Conservation (phyloP, 164 flowering plant genomes). For the Vitis rotundifolia region DNA sequence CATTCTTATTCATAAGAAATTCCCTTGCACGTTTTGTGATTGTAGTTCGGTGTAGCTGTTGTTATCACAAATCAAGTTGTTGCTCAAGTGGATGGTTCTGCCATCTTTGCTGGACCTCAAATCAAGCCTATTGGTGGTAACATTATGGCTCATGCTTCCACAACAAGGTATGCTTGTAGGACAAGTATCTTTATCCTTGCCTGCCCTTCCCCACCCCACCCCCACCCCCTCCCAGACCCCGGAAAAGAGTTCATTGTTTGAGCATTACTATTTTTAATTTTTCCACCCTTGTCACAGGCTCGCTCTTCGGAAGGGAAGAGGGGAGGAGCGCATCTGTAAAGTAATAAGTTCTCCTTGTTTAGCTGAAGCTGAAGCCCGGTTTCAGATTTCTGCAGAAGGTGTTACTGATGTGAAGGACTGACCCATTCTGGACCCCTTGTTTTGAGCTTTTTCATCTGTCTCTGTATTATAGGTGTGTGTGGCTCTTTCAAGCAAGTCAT, state of each 20-base stretch:
- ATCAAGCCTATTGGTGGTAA: slow-evolving; percentile 96
- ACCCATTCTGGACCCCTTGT: neutral
- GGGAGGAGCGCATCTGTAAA: slow-evolving; percentile 92
- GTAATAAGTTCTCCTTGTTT: slow-evolving; percentile 95
- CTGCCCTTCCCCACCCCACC: too few relatives aligned
- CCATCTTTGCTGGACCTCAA: slow-evolving; percentile 93
- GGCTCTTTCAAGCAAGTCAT: too few relatives aligned
- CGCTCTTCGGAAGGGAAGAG: slow-evolving; percentile 88
- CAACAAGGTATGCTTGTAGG: slow-evolving; percentile 67
- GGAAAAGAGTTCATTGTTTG: neutral
- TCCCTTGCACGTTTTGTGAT: slow-evolving; percentile 2
- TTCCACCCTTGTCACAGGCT: slow-evolving; percentile 45
- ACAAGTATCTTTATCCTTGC: neutral
- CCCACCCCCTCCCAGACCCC: too few relatives aligned
- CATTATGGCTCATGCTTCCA: slow-evolving; percentile 98
- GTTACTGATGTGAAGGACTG: slow-evolving; percentile 90
- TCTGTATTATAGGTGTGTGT: too few relatives aligned
- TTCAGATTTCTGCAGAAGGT: slow-evolving; percentile 85
- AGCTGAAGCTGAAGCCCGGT: slow-evolving; percentile 96
- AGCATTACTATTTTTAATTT: neutral
- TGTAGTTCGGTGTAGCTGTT: slow-evolving; percentile 93
- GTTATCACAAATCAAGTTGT: slow-evolving; percentile 99
- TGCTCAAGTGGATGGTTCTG: slow-evolving; percentile 96
- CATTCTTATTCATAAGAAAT: neutral
- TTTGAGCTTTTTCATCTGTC: too few relatives aligned